A percentile compares a stretch with the other conserved stretches of the same genome.
These are phyloP conservation scores for Eremochloa ophiuroides DNA, from an alignment of 176 grass and related monocot species.

Conservation along the genomic window DNA sequence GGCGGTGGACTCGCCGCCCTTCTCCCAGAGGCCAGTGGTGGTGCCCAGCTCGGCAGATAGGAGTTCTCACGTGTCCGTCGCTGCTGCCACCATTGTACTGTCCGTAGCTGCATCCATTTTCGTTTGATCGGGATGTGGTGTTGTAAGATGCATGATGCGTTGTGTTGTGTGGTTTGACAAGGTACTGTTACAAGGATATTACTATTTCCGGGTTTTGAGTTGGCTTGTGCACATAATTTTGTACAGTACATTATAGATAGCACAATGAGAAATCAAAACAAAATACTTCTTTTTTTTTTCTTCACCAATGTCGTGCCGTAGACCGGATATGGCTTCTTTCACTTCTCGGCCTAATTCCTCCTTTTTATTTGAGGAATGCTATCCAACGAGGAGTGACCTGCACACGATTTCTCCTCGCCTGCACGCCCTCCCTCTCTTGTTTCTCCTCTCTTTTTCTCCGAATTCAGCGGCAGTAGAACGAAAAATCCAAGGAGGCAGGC, in stretches of 20 bases:
- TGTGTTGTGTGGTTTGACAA: not conserved
- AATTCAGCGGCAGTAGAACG: too few relatives aligned
- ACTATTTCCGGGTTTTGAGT: not conserved
- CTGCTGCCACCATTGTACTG: not conserved
- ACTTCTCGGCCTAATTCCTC: too few relatives aligned
- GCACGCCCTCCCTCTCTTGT: too few relatives aligned
- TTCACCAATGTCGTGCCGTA: too few relatives aligned
- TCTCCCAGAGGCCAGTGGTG: constrained; percentile 50
- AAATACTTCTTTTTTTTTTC: not conserved
- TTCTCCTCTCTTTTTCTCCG: too few relatives aligned
- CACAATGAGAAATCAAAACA: not conserved
- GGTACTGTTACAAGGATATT: not conserved
- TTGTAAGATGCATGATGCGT: not conserved
- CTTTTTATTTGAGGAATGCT: too few relatives aligned
- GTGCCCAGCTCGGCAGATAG: constrained; percentile 44
- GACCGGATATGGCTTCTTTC: too few relatives aligned
- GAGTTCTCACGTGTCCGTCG: not conserved
- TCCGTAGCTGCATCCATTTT: constrained; percentile 20
- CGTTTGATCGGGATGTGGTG: constrained; percentile 4
- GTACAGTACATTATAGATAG: not conserved
- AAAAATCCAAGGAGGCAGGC: too few relatives aligned
- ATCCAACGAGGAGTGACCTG: too few relatives aligned
- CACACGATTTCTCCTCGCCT: too few relatives aligned
- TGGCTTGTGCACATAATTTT: not conserved
- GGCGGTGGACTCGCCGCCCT: constrained; percentile 21